Percentiles rank a stretch among this genome's conserved stretches.
phyloP scores from a whole-genome alignment of 306 rosid species.

The Vigna radiata region DNA sequence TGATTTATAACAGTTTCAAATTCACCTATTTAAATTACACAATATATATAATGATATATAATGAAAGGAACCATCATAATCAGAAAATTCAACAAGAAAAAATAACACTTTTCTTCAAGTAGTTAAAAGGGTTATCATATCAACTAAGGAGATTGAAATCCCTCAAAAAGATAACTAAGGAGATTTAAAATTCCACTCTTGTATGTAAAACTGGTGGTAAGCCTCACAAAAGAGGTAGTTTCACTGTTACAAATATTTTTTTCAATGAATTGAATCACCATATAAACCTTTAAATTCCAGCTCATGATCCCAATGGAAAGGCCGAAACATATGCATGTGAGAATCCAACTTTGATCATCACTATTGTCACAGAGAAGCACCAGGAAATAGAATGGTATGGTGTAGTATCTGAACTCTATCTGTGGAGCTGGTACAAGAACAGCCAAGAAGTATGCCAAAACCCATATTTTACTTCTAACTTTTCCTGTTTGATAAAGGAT shows the following conservation, averaged over 20 bases:
- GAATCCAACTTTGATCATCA: too few relatives aligned
- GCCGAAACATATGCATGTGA: too few relatives aligned
- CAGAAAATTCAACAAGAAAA: too few relatives aligned
- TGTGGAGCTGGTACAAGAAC: conserved; percentile 86
- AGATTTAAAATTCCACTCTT: conserved; percentile 7
- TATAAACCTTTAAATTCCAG: too few relatives aligned
- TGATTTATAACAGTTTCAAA: too few relatives aligned
- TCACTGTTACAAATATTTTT: background rate
- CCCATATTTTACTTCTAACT: conserved; percentile 69
- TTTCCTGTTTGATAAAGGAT: conserved; percentile 58
- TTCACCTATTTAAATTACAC: too few relatives aligned
- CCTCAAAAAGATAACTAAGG: background rate
- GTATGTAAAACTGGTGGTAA: background rate
- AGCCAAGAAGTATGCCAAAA: conserved; percentile 70
- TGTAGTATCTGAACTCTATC: conserved; percentile 89
- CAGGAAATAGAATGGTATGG: conserved; percentile 73
- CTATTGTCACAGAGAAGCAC: too few relatives aligned
- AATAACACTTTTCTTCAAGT: background rate
- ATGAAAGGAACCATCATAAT: too few relatives aligned
- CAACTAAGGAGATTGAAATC: background rate
- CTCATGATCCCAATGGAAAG: too few relatives aligned
- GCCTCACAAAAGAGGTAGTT: background rate
- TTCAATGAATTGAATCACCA: conserved; percentile 5
- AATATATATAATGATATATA: too few relatives aligned
- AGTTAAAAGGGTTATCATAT: conserved; percentile 5